Evolutionary conservation across 2,329 filamentous ascomycete species (phyloP).

Genomic region (Hymenotorrendiella dingleyae): DNA sequence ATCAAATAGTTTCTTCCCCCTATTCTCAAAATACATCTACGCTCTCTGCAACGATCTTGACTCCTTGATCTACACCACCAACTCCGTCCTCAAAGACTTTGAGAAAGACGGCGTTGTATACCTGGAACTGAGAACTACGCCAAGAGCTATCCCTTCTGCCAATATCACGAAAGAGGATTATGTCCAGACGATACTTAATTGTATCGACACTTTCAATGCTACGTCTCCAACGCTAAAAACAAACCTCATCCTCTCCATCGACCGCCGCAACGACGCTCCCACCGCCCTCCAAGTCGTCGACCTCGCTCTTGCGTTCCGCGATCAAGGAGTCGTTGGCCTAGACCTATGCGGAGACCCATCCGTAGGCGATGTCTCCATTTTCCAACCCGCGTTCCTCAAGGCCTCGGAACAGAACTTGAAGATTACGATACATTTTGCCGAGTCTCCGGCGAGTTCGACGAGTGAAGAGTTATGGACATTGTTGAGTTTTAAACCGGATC

Average conservation of each 20-base stretch:
- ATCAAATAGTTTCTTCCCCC: slow-evolving; percentile 71
- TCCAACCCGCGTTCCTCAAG: slow-evolving; percentile 51
- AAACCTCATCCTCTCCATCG: slow-evolving; percentile 67
- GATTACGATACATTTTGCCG: slow-evolving; percentile 74
- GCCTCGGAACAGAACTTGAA: slow-evolving; percentile 51
- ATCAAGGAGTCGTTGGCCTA: slow-evolving; percentile 59
- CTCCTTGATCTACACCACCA: slow-evolving; percentile 57
- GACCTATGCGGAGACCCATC: slow-evolving; percentile 76
- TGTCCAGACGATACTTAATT: slow-evolving; percentile 57
- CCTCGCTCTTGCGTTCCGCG: slow-evolving; percentile 51
- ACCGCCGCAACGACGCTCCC: slow-evolving; percentile 53
- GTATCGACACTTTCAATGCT: slow-evolving; percentile 49
- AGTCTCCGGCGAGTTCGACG: slow-evolving; percentile 52
- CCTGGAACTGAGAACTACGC: slow-evolving; percentile 75
- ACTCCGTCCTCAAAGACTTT: slow-evolving; percentile 61
- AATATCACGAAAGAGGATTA: slow-evolving; percentile 54
- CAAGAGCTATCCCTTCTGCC: slow-evolving; percentile 51
- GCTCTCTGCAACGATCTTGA: slow-evolving; percentile 59
- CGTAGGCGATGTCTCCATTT: slow-evolving; percentile 53
- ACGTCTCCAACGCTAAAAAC: slow-evolving; percentile 43
- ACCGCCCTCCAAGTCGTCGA: slow-evolving; percentile 60
- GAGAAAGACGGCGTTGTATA: slow-evolving; percentile 67
- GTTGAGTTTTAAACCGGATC: slow-evolving; percentile 58
- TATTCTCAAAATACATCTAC: slow-evolving; percentile 78
- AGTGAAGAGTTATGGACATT: slow-evolving; percentile 57